phyloP scores from a whole-genome alignment of 495 filamentous ascomycete species.

The Cryomyces minteri region DNA sequence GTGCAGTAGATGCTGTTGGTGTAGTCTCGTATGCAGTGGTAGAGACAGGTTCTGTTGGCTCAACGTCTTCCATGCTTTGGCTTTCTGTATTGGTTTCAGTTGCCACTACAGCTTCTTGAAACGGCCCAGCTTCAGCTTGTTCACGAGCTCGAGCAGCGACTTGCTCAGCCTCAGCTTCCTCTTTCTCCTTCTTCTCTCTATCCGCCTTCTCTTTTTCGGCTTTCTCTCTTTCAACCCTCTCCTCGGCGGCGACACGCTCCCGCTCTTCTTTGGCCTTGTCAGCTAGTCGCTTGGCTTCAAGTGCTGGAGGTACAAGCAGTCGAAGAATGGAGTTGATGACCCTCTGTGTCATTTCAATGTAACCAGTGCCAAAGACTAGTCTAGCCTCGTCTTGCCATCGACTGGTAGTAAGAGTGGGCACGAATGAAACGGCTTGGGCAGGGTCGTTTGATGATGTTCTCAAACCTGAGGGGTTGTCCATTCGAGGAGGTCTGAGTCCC shows the following conservation, averaged over 20 bases:
- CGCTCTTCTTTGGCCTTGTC: constrained; percentile 15
- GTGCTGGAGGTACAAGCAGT: constrained; percentile 64
- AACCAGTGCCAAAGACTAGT: constrained; percentile 54
- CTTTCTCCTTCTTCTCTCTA: constrained; percentile 25
- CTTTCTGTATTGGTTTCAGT: constrained; percentile 22
- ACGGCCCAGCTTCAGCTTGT: constrained; percentile 7
- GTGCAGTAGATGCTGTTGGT: constrained; percentile 18
- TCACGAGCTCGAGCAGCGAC: constrained; percentile 21
- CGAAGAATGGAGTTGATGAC: constrained; percentile 55
- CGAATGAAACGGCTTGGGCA: constrained; percentile 50
- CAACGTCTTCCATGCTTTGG: constrained; percentile 78
- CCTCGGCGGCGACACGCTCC: constrained; percentile 22
- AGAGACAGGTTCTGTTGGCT: constrained; percentile 27
- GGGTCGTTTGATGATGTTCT: constrained; percentile 32
- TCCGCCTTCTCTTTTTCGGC: constrained; percentile 24
- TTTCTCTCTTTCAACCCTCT: constrained; percentile 29
- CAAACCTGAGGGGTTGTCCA: neutral
- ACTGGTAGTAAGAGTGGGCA: constrained; percentile 40
- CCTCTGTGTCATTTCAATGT: constrained; percentile 52
- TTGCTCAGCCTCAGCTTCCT: constrained; percentile 23
- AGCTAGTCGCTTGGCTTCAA: constrained; percentile 49
- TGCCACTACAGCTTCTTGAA: constrained; percentile 26
- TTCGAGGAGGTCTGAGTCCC: constrained; percentile 1
- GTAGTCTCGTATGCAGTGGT: constrained; percentile 6
- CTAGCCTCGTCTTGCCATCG: constrained; percentile 88